Base-by-base conservation (phyloP, 352 stramenopile species). In the Phytophthora pistaciae region DNA sequence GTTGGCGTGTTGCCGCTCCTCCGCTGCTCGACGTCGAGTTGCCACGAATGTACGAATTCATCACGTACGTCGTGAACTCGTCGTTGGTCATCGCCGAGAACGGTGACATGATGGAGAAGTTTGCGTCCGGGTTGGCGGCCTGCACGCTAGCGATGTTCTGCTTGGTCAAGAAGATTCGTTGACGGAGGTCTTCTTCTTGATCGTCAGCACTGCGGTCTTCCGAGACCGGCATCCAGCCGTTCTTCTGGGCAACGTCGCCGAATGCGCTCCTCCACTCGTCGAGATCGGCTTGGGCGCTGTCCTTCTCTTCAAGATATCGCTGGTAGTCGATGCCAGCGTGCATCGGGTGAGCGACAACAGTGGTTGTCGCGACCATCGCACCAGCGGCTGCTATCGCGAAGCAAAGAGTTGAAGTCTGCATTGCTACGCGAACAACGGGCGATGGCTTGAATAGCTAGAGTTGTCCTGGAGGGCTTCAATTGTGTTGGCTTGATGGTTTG, bases 91-190 rank as follows among this genome's bases (percentile, higher is more conserved):
- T 50, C 2, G 70, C 59, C 33, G 74, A 77, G 50, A 91, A 90
- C 5, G 77, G 81, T 23, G 82, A 78, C 78, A 87, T 83, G 56
- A 80, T 85, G 27, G 77, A 86, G 70, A 91, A 91, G 33, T 76
- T 74, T 38, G 83, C 83, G 21, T 74, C 31, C 3, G 83, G 76
- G 53, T 91, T 84, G 21, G 69, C 58, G 38, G 42, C 50, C 56
- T 84, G 68, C 23, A 75, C 67, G n/a, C 50, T 61, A n/a, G 66
- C 59, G 54, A 90, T 72, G 49, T 55, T 60, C 33, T 82, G 66
- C 56, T 85, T 84, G 60, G 75, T 79, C 48, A 88, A 48, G 68
- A 85, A 86, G 52, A 88, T 86, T 10, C 82, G 79, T 55, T 86
- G 78, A 10, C 70, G 70, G 50, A 79, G 73, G 66, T 88, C 78